These are phyloP conservation scores for Luvunga scandens DNA, from an alignment of 345 rosid species.

Conservation along the genomic window DNA sequence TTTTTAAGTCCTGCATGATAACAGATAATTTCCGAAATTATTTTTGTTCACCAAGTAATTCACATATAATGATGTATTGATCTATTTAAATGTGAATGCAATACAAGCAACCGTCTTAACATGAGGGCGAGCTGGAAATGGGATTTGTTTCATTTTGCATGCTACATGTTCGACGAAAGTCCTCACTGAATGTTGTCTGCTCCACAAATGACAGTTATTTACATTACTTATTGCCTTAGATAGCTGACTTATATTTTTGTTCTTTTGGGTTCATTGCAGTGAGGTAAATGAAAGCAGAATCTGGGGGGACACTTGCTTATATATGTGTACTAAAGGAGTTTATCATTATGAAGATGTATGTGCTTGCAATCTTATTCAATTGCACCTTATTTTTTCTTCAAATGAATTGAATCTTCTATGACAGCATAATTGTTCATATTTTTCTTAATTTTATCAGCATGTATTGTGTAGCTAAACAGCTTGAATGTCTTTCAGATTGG, in stretches of 20 bases:
- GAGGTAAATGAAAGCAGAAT: not conserved
- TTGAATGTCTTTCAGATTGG: constrained; percentile 44
- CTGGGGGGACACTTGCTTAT: not conserved
- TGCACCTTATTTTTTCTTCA: not conserved
- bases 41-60: not conserved
- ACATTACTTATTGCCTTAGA: not conserved
- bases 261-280: not conserved
- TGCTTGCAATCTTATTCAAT: not conserved
- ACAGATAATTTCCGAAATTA: not conserved
- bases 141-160: not conserved
- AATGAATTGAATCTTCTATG: not conserved
- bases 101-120: not conserved
- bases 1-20: not conserved
- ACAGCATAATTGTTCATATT: not conserved
- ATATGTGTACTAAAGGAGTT: not conserved
- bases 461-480: not conserved
- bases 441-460: not conserved
- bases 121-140: not conserved
- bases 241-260: not conserved
- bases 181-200: not conserved
- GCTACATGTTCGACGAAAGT: not conserved
- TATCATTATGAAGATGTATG: constrained; percentile 18
- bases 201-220: not conserved
- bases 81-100: not conserved
- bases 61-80: not conserved